Evolutionary conservation across 345 rosid genomes (phyloP).

Genomic region (Camelina neglecta): DNA sequence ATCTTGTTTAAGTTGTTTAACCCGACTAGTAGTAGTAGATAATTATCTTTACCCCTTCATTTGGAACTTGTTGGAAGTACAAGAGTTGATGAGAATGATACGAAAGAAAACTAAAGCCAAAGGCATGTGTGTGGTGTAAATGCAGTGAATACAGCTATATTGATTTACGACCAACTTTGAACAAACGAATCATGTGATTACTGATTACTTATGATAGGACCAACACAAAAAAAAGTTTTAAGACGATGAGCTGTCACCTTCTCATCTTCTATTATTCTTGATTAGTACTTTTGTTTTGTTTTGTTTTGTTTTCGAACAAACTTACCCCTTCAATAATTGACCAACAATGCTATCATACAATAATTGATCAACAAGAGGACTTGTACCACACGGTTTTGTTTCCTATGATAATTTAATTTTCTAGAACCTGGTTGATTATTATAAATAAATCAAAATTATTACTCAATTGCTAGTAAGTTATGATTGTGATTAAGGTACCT

Average conservation of each 20-base stretch:
- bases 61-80: not conserved
- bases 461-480: not conserved
- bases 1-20: not conserved
- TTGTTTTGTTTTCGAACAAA: slow-evolving; percentile 26
- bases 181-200: slow-evolving; percentile 22
- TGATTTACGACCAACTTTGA: slow-evolving; percentile 26
- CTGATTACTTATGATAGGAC: slow-evolving; percentile 26
- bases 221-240: slow-evolving; percentile 2
- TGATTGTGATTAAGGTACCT: not conserved
- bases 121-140: slow-evolving; percentile 28
- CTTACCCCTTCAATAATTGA: slow-evolving; percentile 33
- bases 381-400: slow-evolving; percentile 41
- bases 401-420: not conserved
- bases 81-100: not conserved
- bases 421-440: slow-evolving; percentile 18
- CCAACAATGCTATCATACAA: slow-evolving; percentile 23
- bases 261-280: slow-evolving; percentile 29
- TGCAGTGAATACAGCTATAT: slow-evolving; percentile 29
- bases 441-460: not conserved
- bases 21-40: not conserved
- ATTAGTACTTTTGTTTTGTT: slow-evolving; percentile 9
- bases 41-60: not conserved
- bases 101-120: not conserved
- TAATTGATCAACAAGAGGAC: slow-evolving; percentile 34
- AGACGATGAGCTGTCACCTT: slow-evolving; percentile 33